Base-by-base conservation (phyloP, 2,329 filamentous ascomycete genomes). In the Hypoxylon sp. region DNA sequence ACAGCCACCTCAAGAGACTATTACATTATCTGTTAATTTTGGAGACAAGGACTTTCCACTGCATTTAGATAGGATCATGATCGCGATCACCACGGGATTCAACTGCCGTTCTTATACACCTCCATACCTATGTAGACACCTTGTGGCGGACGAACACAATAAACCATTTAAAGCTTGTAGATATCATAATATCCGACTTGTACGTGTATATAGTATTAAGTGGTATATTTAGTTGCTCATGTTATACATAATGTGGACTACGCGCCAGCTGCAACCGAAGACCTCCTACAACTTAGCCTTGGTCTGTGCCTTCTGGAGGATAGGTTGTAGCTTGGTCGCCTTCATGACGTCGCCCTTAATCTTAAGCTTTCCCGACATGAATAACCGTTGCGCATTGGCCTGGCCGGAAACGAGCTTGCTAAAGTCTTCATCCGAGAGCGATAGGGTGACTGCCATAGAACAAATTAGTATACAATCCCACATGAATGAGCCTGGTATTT, bases 351-450 rank as follows among this genome's bases (percentile, higher is more conserved):
- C 93, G 69, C 96, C 96, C 88, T 93, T 96, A 78, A 98, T 88
- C 91, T 98, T 99, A 77, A 99, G 85, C 86, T 97, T 97, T 75
- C 96, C 96, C n/a, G 88, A 88, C 95, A 99, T 98, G 83, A 98
- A 97, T 70, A 99, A 83, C 73, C 90, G 89, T 85, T 99, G 96
- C 61, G 96, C 93, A 77, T 97, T 97, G 74, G 92, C 93, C 84
- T 96, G 93, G 78, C 96, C 96, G 36, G 84, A 76, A 57, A 97
- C 89, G 70, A 99, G 87, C 78, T 91, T 90, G 71, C 83, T 88
- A 77, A 99, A 99, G 81, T 98, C 93, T 61, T 88, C 87, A 68
- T 99, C 96, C 64, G 89, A 92, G 71, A 98, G 87, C 4, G 85
- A 80, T 46, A 98, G 87, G n/a, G 93, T 96, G 64, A 98, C 95